Conservation (phyloP, 1,284 basidiomycete genomes). For the Sanghuangporus weigelae region DNA sequence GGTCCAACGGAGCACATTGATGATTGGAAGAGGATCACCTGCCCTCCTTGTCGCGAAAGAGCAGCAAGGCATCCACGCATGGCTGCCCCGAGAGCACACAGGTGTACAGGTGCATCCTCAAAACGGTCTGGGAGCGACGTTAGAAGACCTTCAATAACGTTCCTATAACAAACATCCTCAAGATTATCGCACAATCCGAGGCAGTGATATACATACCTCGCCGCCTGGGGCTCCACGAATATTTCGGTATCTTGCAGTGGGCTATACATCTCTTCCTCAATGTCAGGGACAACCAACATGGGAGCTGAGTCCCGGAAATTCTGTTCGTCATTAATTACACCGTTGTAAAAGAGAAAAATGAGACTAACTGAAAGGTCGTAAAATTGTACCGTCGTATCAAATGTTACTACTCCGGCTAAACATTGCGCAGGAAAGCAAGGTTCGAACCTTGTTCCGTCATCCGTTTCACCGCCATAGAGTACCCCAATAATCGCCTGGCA, state of each 20-base stretch:
- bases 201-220: conserved; percentile 42
- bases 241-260: conserved; percentile 68
- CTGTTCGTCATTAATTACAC: conserved; percentile 30
- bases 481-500: conserved; percentile 63
- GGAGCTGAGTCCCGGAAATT: conserved; percentile 53
- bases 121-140: conserved; percentile 65
- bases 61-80: conserved; percentile 70
- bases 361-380: conserved; percentile 81
- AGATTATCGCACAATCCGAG: not conserved
- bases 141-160: conserved; percentile 59
- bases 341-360: conserved; percentile 13
- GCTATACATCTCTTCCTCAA: conserved; percentile 84
- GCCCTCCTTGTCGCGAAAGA: conserved; percentile 80
- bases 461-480: conserved; percentile 59
- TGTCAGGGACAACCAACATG: conserved; percentile 84
- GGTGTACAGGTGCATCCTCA: conserved; percentile 40
- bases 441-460: conserved; percentile 37
- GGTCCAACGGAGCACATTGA: conserved; percentile 76
- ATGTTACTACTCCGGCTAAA: conserved; percentile 80
- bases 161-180: conserved; percentile 31
- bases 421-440: conserved; percentile 50
- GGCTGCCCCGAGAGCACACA: conserved; percentile 77
- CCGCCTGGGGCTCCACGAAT: conserved; percentile 75
- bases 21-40: conserved; percentile 79
- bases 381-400: conserved; percentile 82